A percentile compares a stretch with the other conserved stretches of the same genome.
Evolutionary conservation across 306 rosid genomes (phyloP).

Genomic region (Castanea sativa): DNA sequence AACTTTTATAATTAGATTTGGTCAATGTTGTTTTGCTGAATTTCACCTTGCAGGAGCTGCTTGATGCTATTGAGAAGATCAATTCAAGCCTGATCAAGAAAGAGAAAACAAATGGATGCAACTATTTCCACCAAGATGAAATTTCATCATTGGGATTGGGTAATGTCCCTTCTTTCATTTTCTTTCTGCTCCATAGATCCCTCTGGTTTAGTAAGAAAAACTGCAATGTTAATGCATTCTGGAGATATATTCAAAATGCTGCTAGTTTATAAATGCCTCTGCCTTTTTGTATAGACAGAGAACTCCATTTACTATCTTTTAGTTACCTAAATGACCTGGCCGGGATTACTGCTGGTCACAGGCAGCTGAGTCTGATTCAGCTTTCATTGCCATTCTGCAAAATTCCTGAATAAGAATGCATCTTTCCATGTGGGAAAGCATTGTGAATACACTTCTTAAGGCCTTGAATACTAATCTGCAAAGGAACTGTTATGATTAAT

Average conservation of each 20-base stretch:
- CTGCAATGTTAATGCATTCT: background rate
- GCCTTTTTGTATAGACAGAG: too few relatives aligned
- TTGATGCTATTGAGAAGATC: constrained; percentile 80
- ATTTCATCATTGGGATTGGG: constrained; percentile 76
- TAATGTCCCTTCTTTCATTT: constrained; percentile 13
- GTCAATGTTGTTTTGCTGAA: constrained; percentile 5
- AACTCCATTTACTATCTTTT: too few relatives aligned
- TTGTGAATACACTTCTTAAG: background rate
- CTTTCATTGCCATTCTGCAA: too few relatives aligned
- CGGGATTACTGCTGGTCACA: too few relatives aligned
- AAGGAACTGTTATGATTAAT: background rate
- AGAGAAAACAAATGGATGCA: constrained; percentile 40
- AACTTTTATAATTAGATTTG: background rate
- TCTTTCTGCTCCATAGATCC: background rate
- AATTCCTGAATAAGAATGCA: too few relatives aligned
- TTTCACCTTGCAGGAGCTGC: constrained; percentile 53
- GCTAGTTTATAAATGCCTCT: too few relatives aligned
- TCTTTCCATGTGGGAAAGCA: too few relatives aligned
- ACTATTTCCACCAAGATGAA: constrained; percentile 75
- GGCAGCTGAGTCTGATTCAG: too few relatives aligned
- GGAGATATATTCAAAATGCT: too few relatives aligned
- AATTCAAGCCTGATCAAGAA: constrained; percentile 61
- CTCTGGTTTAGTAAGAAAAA: background rate
- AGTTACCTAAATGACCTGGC: too few relatives aligned
- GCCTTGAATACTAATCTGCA: too few relatives aligned